Base-by-base conservation (phyloP, 148 eudicot species). In the Rhododendron griersonianum region DNA sequence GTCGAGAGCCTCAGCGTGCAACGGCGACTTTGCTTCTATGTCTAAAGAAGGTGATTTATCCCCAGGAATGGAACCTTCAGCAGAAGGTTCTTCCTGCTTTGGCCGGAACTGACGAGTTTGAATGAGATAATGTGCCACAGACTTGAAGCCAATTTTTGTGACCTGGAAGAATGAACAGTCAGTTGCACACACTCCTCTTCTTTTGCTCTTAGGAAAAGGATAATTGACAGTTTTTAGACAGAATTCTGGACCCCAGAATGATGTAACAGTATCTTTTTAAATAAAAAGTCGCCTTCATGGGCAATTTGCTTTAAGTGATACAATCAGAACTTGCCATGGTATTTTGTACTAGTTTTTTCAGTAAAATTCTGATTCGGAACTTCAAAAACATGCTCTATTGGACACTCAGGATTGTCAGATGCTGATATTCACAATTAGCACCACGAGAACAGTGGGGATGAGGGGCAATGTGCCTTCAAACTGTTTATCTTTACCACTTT, bases 101-200 rank as follows among this genome's bases (percentile, higher is more conserved):
- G 87, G 78, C 53, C 83, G 84, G 69, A 78, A 78, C 39, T 80
- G 57, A 55, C 91, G 91, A 63, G 89, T 93, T 18, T 89, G 84
- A 71, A 93, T 94, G 37, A 95, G 91, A 88, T 93, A 93, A 78
- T 95, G 96, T 16, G 96, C 96, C 84, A 94, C 94, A 74, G 98
- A 95, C 71, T 91, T 93, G 91, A 78, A 93, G 57, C 96, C 98
- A 63, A 85, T 86, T 80, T 83, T 85, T 81, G 39, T 39, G 28
- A 92, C 90, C 98, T 95, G 87, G 23, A 77, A 83, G 81, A 53
- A 71, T 48, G 84, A 86, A 86, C 6, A 63, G 14, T 47, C 25
- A 86, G 33, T 81, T 41, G 78, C 16, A 39, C 39, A 11, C n/a
- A 5, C 47, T 16, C 44, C 77, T 48, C 78, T 44, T 44, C 2